phyloP scores from a whole-genome alignment of 169 alveolate species.

The Plasmodium billcollinsi region DNA sequence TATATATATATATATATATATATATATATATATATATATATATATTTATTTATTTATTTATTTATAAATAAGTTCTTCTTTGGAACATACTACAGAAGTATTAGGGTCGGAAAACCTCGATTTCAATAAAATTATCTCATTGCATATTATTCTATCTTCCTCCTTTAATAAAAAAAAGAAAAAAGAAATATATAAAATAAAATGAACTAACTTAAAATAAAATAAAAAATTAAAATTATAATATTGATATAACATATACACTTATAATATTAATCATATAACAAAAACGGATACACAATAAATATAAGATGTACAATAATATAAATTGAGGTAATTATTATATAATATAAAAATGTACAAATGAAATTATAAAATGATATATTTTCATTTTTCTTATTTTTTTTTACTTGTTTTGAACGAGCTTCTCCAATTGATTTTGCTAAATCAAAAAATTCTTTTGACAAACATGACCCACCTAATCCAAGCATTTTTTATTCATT shows the following conservation, averaged over 20 bases:
- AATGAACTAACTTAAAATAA: too few species aligned
- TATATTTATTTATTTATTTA: not conserved
- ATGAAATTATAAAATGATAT: not conserved
- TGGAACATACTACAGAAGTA: constrained; percentile 86
- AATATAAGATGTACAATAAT: not conserved
- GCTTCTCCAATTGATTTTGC: constrained; percentile 95
- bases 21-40: not conserved
- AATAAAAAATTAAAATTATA: not conserved
- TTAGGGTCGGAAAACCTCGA: constrained; percentile 86
- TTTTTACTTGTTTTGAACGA: constrained; percentile 92
- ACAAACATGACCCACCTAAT: constrained; percentile 80
- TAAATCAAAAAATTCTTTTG: constrained; percentile 91
- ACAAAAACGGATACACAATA: not conserved
- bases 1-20: not conserved
- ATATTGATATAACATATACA: not conserved
- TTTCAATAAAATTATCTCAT: constrained; percentile 87
- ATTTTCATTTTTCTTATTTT: not conserved
- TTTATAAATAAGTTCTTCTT: too few species aligned
- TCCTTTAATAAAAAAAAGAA: constrained; percentile 50
- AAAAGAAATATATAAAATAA: too few species aligned
- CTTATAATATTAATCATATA: not conserved
- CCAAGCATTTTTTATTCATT: constrained; percentile 81
- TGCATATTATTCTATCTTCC: constrained; percentile 92
- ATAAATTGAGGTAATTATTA: too few species aligned
- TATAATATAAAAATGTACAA: not conserved